Percentiles rank a stretch among this genome's conserved stretches.
These are phyloP conservation scores for Scheffersomyces illinoinensis DNA, from an alignment of 1,139 yeast species.

Conservation along the genomic window DNA sequence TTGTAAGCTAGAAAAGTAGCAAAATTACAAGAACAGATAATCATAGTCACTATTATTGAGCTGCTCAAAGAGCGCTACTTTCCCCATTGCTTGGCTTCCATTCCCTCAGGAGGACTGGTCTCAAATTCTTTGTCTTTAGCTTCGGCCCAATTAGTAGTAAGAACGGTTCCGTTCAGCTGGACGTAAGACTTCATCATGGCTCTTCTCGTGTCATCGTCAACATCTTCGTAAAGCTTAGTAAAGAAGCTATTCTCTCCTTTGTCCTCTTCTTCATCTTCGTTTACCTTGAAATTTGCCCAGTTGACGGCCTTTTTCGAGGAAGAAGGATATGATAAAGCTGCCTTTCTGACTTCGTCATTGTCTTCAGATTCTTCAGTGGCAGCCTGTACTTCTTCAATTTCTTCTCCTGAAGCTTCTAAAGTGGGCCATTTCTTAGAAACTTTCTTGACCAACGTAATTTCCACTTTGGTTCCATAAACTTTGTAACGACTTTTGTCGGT, in stretches of 20 bases:
- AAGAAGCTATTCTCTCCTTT: slow-evolving; percentile 71
- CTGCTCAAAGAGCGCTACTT: not conserved
- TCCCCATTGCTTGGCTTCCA: slow-evolving; percentile 49
- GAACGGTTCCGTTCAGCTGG: slow-evolving; percentile 93
- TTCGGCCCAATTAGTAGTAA: slow-evolving; percentile 94
- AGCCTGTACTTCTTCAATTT: slow-evolving; percentile 2
- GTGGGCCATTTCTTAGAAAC: slow-evolving; percentile 43
- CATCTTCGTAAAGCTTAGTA: slow-evolving; percentile 68
- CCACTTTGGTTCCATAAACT: slow-evolving; percentile 75
- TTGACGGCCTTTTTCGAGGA: slow-evolving; percentile 62
- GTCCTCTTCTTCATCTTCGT: slow-evolving; percentile 50
- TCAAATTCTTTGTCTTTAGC: slow-evolving; percentile 70
- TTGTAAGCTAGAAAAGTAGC: not conserved
- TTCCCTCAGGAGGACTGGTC: slow-evolving; percentile 77
- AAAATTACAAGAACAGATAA: not conserved
- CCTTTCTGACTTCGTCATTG: slow-evolving; percentile 7
- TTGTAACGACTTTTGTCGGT: slow-evolving; percentile 45
- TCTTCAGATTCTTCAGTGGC: slow-evolving; percentile 5
- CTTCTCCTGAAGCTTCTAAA: slow-evolving; percentile 31
- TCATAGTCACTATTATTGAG: too few species aligned
- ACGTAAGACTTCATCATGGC: slow-evolving; percentile 97
- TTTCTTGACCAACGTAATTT: slow-evolving; percentile 51
- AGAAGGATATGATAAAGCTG: slow-evolving; percentile 52
- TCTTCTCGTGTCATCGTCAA: slow-evolving; percentile 83
- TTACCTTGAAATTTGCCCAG: slow-evolving; percentile 70